Evolutionary conservation across 73 alveolate genomes (phyloP).

Genomic region (Paramecium biaurelia): DNA sequence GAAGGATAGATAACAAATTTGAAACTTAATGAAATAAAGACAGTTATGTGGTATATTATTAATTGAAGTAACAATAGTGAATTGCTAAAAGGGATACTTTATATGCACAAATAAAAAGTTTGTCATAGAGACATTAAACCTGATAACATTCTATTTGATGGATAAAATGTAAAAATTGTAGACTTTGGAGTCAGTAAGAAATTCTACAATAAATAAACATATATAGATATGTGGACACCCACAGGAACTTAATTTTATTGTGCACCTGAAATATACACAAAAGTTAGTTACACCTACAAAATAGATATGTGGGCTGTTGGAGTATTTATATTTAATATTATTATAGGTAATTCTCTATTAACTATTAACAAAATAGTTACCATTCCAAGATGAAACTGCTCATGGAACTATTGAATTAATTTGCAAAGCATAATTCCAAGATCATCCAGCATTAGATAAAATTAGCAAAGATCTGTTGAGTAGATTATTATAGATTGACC

Average conservation of each 20-base stretch:
- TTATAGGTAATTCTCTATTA: slow-evolving; percentile 1
- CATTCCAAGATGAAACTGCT: slow-evolving; percentile 61
- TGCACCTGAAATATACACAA: slow-evolving; percentile 52
- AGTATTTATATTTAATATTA: not conserved
- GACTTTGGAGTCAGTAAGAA: slow-evolving; percentile 47
- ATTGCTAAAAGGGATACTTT: not conserved
- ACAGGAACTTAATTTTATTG: slow-evolving; percentile 60
- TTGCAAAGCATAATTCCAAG: not conserved
- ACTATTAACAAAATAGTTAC: slow-evolving; percentile 59
- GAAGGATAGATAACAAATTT: not conserved
- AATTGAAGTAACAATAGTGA: not conserved
- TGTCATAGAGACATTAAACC: slow-evolving; percentile 53
- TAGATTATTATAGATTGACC: slow-evolving; percentile 12
- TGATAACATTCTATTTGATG: slow-evolving; percentile 37
- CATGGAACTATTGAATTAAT: slow-evolving; percentile 36
- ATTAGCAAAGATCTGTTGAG: not conserved
- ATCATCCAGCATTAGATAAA: slow-evolving; percentile 11
- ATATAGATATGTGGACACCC: slow-evolving; percentile 47
- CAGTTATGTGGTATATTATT: not conserved
- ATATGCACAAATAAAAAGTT: slow-evolving; percentile 16
- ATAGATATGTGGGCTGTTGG: slow-evolving; percentile 60
- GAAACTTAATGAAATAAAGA: not conserved
- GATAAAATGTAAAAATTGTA: not conserved
- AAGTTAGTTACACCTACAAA: slow-evolving; percentile 26
- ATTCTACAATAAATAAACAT: not conserved